phyloP scores from a whole-genome alignment of 2,329 filamentous ascomycete species.

The Diplodia seriata region DNA sequence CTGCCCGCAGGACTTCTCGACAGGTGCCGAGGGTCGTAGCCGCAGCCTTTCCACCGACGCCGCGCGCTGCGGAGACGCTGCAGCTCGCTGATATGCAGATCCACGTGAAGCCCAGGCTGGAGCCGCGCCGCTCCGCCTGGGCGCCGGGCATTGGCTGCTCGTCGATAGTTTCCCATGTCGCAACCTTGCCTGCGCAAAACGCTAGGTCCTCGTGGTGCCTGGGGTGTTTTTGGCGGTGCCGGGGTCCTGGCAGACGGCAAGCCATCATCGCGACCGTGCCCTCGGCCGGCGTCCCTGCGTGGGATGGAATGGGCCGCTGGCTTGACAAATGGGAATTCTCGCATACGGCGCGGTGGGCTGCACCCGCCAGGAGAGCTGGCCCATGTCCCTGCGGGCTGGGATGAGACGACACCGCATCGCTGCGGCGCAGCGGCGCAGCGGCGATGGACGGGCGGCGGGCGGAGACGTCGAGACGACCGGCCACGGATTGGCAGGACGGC shows the following conservation, averaged over 20 bases:
- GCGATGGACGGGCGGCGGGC: constrained; percentile 1
- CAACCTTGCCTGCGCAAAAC: not conserved
- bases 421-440: constrained; percentile 6
- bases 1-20: not conserved
- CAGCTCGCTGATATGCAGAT: constrained; percentile 5
- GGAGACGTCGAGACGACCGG: not conserved
- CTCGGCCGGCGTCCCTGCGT: constrained; percentile 27
- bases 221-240: constrained; percentile 10
- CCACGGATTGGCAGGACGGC: constrained; percentile 9
- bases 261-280: constrained; percentile 25
- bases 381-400: constrained; percentile 13
- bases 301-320: constrained; percentile 6
- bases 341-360: constrained; percentile 14
- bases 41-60: constrained; percentile 8
- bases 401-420: constrained; percentile 27
- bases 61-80: not conserved
- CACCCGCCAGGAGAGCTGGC: constrained; percentile 6
- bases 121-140: constrained; percentile 14
- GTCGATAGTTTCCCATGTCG: constrained; percentile 1
- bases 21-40: constrained; percentile 8
- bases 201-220: constrained; percentile 9
- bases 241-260: constrained; percentile 6
- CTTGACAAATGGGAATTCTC: constrained; percentile 27
- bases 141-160: not conserved
- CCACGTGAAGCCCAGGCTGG: constrained; percentile 2